phyloP scores from a whole-genome alignment of 257 asterid species.

The Ophiorrhiza pumila region DNA sequence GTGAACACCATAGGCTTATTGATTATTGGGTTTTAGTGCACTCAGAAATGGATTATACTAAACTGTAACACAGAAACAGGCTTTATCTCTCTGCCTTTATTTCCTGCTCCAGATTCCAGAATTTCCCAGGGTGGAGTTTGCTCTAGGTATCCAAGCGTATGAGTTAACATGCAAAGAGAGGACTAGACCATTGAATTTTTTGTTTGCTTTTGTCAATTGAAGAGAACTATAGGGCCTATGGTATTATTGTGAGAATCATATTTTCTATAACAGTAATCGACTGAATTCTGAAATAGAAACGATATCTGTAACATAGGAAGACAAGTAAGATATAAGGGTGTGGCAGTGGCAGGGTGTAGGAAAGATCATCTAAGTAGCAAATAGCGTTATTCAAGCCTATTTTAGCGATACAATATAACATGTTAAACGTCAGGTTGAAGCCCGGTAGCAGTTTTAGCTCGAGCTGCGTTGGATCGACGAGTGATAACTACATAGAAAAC shows the following conservation, averaged over 20 bases:
- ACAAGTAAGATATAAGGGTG: background rate
- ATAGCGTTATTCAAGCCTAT: background rate
- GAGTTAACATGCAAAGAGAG: background rate
- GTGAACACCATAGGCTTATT: background rate
- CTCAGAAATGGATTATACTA: background rate
- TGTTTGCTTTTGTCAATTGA: background rate
- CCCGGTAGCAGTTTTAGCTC: constrained; percentile 19
- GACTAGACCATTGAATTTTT: too few species aligned
- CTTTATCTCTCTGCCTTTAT: background rate
- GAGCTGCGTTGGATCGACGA: constrained; percentile 19
- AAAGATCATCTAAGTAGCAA: constrained; percentile 1
- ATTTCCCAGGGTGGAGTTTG: background rate
- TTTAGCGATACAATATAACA: background rate
- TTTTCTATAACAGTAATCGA: constrained; percentile 1
- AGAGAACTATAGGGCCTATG: background rate
- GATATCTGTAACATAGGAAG: background rate
- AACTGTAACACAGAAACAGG: background rate
- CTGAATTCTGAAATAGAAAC: background rate
- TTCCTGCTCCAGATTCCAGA: background rate
- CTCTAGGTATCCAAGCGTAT: background rate
- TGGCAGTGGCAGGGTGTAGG: background rate
- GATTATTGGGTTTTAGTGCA: background rate
- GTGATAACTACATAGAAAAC: constrained; percentile 22
- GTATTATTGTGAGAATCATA: background rate
- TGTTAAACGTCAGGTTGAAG: constrained; percentile 27